These are phyloP conservation scores for Climacium dendroides DNA, from an alignment of 225 moss, liverwort and hornwort species.

Conservation along the genomic window DNA sequence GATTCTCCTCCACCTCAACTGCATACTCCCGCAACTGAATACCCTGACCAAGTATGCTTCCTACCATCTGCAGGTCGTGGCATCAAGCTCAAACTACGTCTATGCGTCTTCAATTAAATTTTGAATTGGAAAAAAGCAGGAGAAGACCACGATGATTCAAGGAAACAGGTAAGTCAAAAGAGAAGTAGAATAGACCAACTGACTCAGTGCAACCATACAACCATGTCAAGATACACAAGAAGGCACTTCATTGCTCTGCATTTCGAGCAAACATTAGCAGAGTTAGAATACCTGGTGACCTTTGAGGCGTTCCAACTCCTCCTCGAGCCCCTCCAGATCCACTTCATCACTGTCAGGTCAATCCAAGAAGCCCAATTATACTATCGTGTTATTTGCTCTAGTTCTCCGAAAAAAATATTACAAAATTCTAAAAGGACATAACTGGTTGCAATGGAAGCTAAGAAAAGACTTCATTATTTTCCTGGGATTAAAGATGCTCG, in stretches of 20 bases:
- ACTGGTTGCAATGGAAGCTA: neutral
- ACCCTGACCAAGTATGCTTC: constrained; percentile 90
- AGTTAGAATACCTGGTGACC: constrained; percentile 65
- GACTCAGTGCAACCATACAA: neutral
- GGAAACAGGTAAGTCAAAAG: neutral
- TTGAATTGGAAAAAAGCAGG: neutral
- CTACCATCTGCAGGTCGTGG: constrained; percentile 59
- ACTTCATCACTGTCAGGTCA: constrained; percentile 68
- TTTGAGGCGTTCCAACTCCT: constrained; percentile 81
- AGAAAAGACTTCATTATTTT: neutral
- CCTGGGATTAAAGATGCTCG: neutral
- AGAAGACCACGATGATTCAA: neutral
- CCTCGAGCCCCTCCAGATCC: constrained; percentile 77
- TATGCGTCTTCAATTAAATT: neutral
- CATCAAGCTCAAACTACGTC: neutral
- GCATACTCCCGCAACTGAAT: constrained; percentile 91
- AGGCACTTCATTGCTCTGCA: neutral
- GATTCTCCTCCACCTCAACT: constrained; percentile 94
- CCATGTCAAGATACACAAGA: neutral
- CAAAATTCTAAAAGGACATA: neutral
- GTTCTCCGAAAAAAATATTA: neutral
- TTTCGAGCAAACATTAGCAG: neutral
- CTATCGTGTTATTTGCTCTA: neutral
- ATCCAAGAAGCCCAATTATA: neutral
- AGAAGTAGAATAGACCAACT: neutral